Base-by-base conservation (phyloP, 345 rosid species). In the Eucalyptus marginata region DNA sequence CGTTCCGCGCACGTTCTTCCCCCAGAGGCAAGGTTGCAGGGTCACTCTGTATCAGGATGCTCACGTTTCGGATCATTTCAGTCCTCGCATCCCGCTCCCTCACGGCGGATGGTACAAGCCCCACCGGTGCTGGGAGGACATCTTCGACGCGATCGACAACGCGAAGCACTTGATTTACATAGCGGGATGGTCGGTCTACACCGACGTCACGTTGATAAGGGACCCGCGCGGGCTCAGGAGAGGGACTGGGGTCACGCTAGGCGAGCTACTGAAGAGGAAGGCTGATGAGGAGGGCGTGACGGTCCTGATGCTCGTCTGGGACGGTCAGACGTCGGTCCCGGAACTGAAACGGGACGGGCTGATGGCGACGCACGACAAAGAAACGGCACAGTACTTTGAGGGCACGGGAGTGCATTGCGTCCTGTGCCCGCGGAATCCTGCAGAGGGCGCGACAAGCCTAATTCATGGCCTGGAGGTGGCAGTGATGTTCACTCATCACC, bases 21-120 rank as follows among this genome's bases (percentile, higher is more conserved):
- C 89, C 49, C 98, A 96, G 89, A 71, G 96, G 88, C 89, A 90
- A 86, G 94, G 94, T 43, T 97, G 99, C 87, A 91, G 79, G 86
- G 96, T 97, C 54, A 94, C 98, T 4, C 92, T 97, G 1, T 97
- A 96, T 87, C 99, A 96, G 79, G 99, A 97, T 92, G 96, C 98
- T 88, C 97, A 96, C 86, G 95, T 95, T 49, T 89, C 87, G 0
- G 90, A 89, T 20, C 71, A 76, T 31, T 96, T 91, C 84, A 86
- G 54, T 10, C 92, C 92, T 2, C 54, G 5, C n/a, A 88, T 94
- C 87, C 33, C 87, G 7, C 49, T 76, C 8, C 33, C 87, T 0
- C 92, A 54, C 29, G 93, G 92, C 40, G 40, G 40, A 36, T 36
- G 40, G 40, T 36, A 36, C 36, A 90, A 92, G 52, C 93, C 93